Conservation (phyloP, 441 rosid genomes). For the Cnidoscolus chayamansa region DNA sequence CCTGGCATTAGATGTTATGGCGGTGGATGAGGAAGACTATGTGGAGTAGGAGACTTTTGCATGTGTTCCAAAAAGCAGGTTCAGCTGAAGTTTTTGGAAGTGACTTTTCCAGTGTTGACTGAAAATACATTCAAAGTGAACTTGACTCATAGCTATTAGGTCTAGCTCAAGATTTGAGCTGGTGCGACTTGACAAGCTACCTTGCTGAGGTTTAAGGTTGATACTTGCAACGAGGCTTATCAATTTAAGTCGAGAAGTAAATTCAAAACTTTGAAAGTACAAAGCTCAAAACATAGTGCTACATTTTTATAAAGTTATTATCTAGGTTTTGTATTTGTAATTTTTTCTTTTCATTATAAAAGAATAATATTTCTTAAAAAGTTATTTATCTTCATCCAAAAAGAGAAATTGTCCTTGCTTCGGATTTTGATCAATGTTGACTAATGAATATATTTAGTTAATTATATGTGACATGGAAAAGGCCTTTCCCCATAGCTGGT, state of each 20-base stretch:
- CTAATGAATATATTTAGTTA: not conserved
- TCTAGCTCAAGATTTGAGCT: not conserved
- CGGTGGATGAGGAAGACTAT: not conserved
- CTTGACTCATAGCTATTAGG: not conserved
- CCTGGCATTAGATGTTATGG: not conserved
- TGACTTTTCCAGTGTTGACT: not conserved
- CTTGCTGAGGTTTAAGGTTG: conserved; percentile 2
- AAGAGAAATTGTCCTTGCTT: not conserved
- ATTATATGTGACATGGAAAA: not conserved
- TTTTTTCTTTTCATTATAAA: not conserved
- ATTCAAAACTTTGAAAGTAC: not conserved
- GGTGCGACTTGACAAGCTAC: not conserved
- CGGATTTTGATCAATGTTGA: not conserved
- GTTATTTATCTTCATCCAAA: not conserved
- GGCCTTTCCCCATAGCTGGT: not conserved
- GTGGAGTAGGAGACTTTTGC: conserved; percentile 5
- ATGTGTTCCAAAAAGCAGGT: not conserved
- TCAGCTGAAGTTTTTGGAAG: not conserved
- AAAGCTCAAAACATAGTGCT: not conserved
- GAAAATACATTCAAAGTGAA: not conserved
- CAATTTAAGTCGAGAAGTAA: not conserved
- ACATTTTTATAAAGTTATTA: not conserved
- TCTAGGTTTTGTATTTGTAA: not conserved
- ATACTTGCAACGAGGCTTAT: not conserved
- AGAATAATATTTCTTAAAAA: not conserved